These are phyloP conservation scores for Starmerella tilneyi DNA, from an alignment of 805 yeast species.

Conservation along the genomic window DNA sequence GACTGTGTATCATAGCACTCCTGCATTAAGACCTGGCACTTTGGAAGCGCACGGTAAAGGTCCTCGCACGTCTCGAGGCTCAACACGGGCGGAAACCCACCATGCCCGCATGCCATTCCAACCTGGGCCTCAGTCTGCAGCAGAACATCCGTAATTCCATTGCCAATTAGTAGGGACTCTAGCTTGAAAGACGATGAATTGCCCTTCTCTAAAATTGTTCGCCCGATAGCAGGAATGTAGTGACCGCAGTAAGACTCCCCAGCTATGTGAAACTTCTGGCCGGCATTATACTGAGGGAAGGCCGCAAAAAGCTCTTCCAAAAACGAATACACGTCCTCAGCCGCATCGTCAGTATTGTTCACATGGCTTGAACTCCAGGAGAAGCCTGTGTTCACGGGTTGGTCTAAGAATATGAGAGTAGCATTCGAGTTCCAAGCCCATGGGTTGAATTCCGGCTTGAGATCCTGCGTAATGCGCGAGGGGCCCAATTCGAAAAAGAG, in stretches of 20 bases:
- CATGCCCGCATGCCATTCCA: constrained; percentile 88
- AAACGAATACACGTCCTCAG: constrained; percentile 77
- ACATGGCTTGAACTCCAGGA: constrained; percentile 53
- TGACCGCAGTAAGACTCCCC: constrained; percentile 94
- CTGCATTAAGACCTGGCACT: constrained; percentile 44
- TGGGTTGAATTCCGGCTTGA: constrained; percentile 47
- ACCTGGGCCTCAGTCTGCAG: constrained; percentile 68
- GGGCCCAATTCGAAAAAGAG: constrained; percentile 88
- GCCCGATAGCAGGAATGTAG: constrained; percentile 72
- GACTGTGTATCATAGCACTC: constrained; percentile 62
- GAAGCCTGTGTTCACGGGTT: constrained; percentile 87
- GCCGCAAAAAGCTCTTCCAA: constrained; percentile 71
- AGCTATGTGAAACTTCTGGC: constrained; percentile 62
- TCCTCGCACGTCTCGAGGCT: constrained; percentile 55
- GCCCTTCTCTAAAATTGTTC: constrained; percentile 38
- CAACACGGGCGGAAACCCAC: constrained; percentile 65
- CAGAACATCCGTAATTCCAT: constrained; percentile 81
- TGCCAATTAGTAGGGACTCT: constrained; percentile 76
- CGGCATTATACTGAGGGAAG: constrained; percentile 58
- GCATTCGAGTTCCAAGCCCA: constrained; percentile 88
- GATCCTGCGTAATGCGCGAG: constrained; percentile 52
- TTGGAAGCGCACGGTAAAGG: constrained; percentile 50
- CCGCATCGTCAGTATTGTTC: constrained; percentile 68
- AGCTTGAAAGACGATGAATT: constrained; percentile 47
- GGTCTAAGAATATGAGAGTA: constrained; percentile 79